A percentile compares a stretch with the other conserved stretches of the same genome.
Conservation (phyloP, 169 alveolate genomes). For the Plasmodium chabaudi region DNA sequence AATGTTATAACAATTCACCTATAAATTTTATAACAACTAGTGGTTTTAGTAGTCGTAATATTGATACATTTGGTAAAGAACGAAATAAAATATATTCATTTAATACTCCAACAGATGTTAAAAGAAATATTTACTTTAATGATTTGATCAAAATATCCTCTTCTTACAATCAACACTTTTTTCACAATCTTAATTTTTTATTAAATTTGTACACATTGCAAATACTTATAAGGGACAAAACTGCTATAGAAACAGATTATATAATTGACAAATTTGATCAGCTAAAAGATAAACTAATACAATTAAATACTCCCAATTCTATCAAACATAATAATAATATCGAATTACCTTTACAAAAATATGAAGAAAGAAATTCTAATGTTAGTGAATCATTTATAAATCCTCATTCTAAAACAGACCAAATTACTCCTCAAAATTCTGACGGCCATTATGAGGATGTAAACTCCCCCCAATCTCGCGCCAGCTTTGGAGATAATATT, state of each 20-base stretch:
- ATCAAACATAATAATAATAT: background rate
- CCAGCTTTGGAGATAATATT: background rate
- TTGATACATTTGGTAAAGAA: slow-evolving; percentile 75
- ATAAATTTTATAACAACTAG: slow-evolving; percentile 58
- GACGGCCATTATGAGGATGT: background rate
- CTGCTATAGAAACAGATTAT: slow-evolving; percentile 73
- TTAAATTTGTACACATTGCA: slow-evolving; percentile 70
- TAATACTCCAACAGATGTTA: slow-evolving; percentile 73
- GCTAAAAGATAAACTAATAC: slow-evolving; percentile 29
- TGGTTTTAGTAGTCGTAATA: slow-evolving; percentile 69
- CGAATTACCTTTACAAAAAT: background rate
- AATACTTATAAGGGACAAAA: slow-evolving; percentile 71
- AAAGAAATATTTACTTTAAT: slow-evolving; percentile 46
- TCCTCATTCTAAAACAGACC: background rate
- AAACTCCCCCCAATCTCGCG: background rate
- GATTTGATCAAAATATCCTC: slow-evolving; percentile 63
- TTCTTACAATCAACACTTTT: slow-evolving; percentile 62
- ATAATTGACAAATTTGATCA: slow-evolving; percentile 70
- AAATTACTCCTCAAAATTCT: background rate
- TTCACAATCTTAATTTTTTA: slow-evolving; percentile 49
- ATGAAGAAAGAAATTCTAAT: background rate
- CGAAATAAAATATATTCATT: slow-evolving; percentile 73
- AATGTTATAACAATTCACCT: slow-evolving; percentile 66
- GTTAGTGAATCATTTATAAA: background rate
- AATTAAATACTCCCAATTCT: background rate